Base-by-base conservation (phyloP, 2,329 filamentous ascomycete species). In the Fusarium buxicola region DNA sequence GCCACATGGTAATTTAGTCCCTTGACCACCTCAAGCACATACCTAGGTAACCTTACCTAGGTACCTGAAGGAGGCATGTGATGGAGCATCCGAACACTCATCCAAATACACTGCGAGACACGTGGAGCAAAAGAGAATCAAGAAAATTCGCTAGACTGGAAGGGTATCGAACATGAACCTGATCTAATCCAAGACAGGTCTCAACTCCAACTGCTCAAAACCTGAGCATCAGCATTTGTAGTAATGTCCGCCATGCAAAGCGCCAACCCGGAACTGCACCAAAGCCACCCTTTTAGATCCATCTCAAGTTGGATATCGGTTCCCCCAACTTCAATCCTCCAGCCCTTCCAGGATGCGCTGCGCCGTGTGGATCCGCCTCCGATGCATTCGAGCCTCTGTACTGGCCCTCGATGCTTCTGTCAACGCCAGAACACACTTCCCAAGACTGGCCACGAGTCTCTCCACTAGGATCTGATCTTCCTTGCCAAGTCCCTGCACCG, bases 281-380 rank as follows among this genome's bases (percentile, higher is more conserved):
- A 62, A 55, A 50, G 41, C 40, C 31, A 36, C 34, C 21, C 32
- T 55, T 68, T 59, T 58, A 32, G 27, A 11, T 28, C 21, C 32
- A 34, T 45, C 18, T 27, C 16, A 44, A 40, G 24, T 18, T 30
- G 32, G 34, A 48, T 25, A 41, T 52, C 41, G 11, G 12, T 30
- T 45, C 40, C 15, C 43, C 43, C 34, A 27, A 27, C 54, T 50
- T 55, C 38, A 67, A 27, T 81, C 81, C 62, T 88, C 83, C 57
- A 88, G 78, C 6, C 91, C 92, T 65, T 94, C 91, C 27, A 96
- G 80, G 4, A 92, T 84, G 48, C 86, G 83, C 58, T 88, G 86
- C 6, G 92, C 93, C 48, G 87, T 86, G 65, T 96, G 92, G 46
- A 97, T 82, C 65, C 90, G 83, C 62, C 90, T 81, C 58, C 92